Evolutionary conservation across 2,329 filamentous ascomycete species (phyloP).

Genomic region (Beauveria caledonica): DNA sequence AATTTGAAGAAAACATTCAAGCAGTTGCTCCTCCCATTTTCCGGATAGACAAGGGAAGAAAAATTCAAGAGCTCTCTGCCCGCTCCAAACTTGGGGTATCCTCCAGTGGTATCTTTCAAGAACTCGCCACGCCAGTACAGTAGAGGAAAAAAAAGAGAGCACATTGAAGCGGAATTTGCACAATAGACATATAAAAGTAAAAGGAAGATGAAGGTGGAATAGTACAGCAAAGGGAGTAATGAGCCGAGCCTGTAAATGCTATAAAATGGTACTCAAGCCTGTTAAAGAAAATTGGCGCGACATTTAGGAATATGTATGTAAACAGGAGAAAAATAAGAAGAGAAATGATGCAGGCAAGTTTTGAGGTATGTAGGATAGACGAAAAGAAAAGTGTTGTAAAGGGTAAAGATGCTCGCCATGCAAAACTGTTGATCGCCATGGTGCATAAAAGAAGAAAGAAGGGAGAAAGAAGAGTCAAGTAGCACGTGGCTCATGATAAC

Average conservation of each 20-base stretch:
- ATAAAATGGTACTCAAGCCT: neutral
- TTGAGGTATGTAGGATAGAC: neutral
- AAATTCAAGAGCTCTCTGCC: neutral
- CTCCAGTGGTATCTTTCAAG: constrained; percentile 2
- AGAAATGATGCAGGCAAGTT: neutral
- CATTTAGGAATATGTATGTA: neutral
- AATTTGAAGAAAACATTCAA: neutral
- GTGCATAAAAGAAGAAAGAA: neutral
- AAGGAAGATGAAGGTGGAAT: neutral
- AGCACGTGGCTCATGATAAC: neutral
- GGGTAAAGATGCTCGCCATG: constrained; percentile 1
- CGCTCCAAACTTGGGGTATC: constrained; percentile 7
- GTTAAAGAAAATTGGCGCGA: neutral
- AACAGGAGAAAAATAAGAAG: neutral
- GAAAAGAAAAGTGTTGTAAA: neutral
- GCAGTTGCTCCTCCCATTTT: neutral
- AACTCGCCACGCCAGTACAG: neutral
- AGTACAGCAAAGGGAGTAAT: constrained; percentile 3
- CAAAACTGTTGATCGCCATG: constrained; percentile 3
- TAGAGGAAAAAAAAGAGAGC: neutral
- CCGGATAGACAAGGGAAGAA: neutral
- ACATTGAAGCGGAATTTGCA: neutral
- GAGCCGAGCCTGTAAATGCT: constrained; percentile 2
- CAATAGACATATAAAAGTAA: neutral
- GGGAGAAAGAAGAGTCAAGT: neutral